Evolutionary conservation across 176 grass and related monocot genomes (phyloP).

Genomic region (Elymus sibiricus): DNA sequence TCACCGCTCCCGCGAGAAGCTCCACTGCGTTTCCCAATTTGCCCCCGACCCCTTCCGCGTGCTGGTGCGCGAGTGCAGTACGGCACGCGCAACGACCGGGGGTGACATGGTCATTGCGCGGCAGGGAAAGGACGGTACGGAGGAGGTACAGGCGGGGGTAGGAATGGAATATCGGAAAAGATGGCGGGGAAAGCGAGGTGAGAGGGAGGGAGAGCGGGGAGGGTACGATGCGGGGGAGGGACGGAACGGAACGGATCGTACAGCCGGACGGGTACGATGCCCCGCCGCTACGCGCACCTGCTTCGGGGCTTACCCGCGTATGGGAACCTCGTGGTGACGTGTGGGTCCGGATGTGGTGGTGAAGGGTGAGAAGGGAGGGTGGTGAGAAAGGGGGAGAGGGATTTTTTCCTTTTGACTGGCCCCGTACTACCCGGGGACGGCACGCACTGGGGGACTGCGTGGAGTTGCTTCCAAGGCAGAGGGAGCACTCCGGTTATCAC

Average conservation of each 20-base stretch:
- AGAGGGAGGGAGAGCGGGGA: not conserved
- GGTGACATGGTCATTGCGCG: rapidly evolving
- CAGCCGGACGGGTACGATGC: constrained; percentile 62
- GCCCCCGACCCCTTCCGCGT: not conserved
- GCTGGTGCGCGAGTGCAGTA: not conserved
- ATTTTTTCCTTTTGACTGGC: not conserved
- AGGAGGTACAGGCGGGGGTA: not conserved
- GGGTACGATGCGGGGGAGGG: constrained; percentile 47
- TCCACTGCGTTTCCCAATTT: not conserved
- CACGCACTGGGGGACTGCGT: not conserved
- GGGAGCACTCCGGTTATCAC: not conserved
- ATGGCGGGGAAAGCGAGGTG: not conserved
- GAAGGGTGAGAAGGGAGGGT: rapidly evolving
- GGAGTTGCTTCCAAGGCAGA: not conserved
- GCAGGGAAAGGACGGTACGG: constrained; percentile 12
- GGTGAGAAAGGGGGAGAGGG: not conserved
- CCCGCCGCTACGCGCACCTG: rapidly evolving
- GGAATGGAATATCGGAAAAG: not conserved
- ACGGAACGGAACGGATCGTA: constrained; percentile 54
- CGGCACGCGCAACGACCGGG: rapidly evolving
- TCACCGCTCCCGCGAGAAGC: not conserved
- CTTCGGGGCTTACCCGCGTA: rapidly evolving
- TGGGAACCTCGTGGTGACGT: rapidly evolving
- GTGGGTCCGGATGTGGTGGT: rapidly evolving
- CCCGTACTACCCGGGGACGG: constrained; percentile 28